Conservation (phyloP, 1,284 basidiomycete genomes). For the Irpex sp. region DNA sequence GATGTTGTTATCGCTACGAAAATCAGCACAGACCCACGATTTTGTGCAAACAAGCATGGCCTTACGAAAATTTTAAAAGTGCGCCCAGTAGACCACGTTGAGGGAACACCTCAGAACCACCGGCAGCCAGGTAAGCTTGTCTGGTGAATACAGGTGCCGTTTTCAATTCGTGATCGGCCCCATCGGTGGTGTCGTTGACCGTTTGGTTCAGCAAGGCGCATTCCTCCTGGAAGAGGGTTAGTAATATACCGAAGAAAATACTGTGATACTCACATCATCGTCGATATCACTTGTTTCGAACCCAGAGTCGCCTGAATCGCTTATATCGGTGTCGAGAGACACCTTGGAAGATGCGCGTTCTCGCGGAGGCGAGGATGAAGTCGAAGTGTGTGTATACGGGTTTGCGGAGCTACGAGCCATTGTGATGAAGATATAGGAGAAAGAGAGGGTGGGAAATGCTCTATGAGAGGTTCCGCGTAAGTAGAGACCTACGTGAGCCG, state of each 20-base stretch:
- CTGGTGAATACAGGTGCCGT: slow-evolving; percentile 32
- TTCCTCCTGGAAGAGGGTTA: neutral
- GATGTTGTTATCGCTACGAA: slow-evolving; percentile 2
- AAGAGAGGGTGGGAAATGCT: no score
- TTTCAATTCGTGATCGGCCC: slow-evolving; percentile 23
- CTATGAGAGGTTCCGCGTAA: no score
- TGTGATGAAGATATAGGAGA: no score
- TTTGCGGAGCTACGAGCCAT: no score
- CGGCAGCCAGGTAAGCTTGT: slow-evolving; percentile 24
- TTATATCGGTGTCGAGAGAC: no score
- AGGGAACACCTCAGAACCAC: slow-evolving; percentile 14
- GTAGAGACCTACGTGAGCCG: no score
- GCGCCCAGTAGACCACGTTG: slow-evolving; percentile 31
- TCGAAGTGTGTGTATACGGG: no score
- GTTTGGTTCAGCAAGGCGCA: slow-evolving; percentile 6
- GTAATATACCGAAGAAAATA: neutral
- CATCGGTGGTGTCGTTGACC: slow-evolving; percentile 3
- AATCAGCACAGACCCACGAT: neutral
- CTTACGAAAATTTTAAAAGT: slow-evolving; percentile 24
- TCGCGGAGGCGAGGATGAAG: no score
- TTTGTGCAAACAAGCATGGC: neutral
- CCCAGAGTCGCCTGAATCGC: neutral
- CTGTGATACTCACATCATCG: neutral
- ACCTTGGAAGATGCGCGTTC: neutral
- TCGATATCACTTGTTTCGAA: neutral